phyloP scores from a whole-genome alignment of 371 early-diverging fungal genomes.

The Apophysomyces trapeziformis region DNA sequence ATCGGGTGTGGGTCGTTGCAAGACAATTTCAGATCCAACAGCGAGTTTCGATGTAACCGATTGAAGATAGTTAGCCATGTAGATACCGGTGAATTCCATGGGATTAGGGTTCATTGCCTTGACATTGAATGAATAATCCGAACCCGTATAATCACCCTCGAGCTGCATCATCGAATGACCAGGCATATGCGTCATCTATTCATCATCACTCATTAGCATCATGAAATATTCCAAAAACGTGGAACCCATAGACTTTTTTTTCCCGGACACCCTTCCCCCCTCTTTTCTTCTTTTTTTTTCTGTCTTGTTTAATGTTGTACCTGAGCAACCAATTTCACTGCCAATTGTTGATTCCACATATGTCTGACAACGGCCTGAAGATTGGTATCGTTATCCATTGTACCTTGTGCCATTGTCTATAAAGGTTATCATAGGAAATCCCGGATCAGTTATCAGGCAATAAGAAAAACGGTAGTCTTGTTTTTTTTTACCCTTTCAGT shows the following conservation, averaged over 20 bases:
- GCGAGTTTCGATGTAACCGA: slow-evolving; percentile 84
- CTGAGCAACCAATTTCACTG: slow-evolving; percentile 86
- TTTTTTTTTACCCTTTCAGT: slow-evolving; percentile 46
- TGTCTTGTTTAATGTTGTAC: slow-evolving; percentile 23
- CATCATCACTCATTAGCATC: not conserved
- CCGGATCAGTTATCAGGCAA: not conserved
- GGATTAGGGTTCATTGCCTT: slow-evolving; percentile 96
- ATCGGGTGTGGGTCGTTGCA: slow-evolving; percentile 86
- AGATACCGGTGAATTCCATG: slow-evolving; percentile 90
- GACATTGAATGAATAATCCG: slow-evolving; percentile 83
- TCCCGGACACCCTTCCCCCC: slow-evolving; percentile 1
- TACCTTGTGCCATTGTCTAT: slow-evolving; percentile 80
- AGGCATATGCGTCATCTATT: slow-evolving; percentile 65
- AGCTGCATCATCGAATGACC: slow-evolving; percentile 91
- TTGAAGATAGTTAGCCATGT: slow-evolving; percentile 87
- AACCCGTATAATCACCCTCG: slow-evolving; percentile 91
- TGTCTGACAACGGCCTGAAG: slow-evolving; percentile 55
- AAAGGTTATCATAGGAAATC: not conserved
- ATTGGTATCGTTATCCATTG: slow-evolving; percentile 85
- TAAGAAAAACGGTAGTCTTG: not conserved
- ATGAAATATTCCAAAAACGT: not conserved
- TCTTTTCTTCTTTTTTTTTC: not conserved
- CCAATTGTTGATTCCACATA: slow-evolving; percentile 42
- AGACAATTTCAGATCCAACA: slow-evolving; percentile 86
- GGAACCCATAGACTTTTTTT: not conserved